phyloP scores from a whole-genome alignment of 805 yeast species.

The Lipomyces orientalis region DNA sequence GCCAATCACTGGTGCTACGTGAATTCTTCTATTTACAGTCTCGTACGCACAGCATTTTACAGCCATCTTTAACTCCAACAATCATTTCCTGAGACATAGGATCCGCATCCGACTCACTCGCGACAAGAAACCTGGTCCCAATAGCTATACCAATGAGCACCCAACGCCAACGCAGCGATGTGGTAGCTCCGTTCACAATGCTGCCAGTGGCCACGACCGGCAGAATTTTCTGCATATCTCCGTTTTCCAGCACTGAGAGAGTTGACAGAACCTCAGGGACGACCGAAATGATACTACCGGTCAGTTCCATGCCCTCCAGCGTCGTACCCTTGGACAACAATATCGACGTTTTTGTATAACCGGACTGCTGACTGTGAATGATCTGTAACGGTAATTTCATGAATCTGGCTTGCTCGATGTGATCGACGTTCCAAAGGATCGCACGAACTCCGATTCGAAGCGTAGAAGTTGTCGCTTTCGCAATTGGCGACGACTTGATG shows the following conservation, averaged over 20 bases:
- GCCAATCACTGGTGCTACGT: constrained; percentile 29
- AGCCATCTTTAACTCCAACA: constrained; percentile 20
- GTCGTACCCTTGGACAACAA: constrained; percentile 62
- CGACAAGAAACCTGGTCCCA: constrained; percentile 51
- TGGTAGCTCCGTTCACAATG: constrained; percentile 47
- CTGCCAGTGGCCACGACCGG: constrained; percentile 61
- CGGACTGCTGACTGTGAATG: too few species aligned
- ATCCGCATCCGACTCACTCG: constrained; percentile 26
- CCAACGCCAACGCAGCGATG: constrained; percentile 47
- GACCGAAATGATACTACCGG: constrained; percentile 39
- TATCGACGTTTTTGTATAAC: constrained; percentile 51
- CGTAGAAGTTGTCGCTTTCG: background rate
- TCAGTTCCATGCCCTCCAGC: constrained; percentile 71
- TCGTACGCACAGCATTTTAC: constrained; percentile 22
- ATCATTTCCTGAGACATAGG: constrained; percentile 10
- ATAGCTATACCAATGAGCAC: constrained; percentile 61
- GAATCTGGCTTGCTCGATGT: constrained; percentile 11
- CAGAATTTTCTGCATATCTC: background rate
- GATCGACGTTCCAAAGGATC: constrained; percentile 18
- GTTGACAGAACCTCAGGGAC: constrained; percentile 36
- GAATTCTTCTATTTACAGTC: constrained; percentile 22
- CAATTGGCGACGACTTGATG: background rate
- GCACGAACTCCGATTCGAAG: constrained; percentile 26
- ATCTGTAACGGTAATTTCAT: background rate
- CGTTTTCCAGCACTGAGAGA: constrained; percentile 7